Conservation (phyloP, 2,329 filamentous ascomycete genomes). For the Teratosphaeria viscida region DNA sequence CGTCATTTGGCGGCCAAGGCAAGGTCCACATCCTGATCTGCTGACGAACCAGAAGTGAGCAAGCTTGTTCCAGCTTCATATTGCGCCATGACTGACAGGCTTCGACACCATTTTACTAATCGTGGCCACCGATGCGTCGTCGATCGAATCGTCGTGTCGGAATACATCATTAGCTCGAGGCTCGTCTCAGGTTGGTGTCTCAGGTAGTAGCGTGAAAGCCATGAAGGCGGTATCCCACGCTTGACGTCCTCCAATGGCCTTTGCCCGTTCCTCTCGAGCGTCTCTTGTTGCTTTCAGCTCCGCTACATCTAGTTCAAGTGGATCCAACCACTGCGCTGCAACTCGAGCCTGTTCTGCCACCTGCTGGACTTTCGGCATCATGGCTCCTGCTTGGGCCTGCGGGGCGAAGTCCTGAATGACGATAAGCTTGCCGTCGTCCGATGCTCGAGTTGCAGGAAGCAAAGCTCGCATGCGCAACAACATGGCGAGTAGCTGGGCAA, state of each 20-base stretch:
- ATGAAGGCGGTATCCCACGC: neutral
- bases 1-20: neutral
- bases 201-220: neutral
- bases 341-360: neutral
- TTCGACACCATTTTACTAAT: neutral
- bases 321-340: conserved; percentile 2
- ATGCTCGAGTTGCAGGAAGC: conserved; percentile 29
- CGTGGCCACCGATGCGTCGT: neutral
- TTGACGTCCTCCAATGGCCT: neutral
- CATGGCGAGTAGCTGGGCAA: conserved; percentile 48
- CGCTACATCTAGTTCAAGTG: neutral
- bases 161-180: neutral
- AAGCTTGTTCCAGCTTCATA: no score
- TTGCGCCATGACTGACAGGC: no score
- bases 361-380: neutral
- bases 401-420: conserved; percentile 6
- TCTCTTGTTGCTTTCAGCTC: neutral
- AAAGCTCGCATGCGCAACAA: conserved; percentile 47
- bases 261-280: neutral
- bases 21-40: neutral
- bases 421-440: conserved; percentile 26
- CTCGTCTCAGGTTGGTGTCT: neutral
- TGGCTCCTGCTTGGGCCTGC: neutral
- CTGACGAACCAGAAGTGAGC: neutral
- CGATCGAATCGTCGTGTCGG: neutral